These are phyloP conservation scores for Chenopodium formosanum DNA, from an alignment of 148 eudicot genomes.

Conservation along the genomic window DNA sequence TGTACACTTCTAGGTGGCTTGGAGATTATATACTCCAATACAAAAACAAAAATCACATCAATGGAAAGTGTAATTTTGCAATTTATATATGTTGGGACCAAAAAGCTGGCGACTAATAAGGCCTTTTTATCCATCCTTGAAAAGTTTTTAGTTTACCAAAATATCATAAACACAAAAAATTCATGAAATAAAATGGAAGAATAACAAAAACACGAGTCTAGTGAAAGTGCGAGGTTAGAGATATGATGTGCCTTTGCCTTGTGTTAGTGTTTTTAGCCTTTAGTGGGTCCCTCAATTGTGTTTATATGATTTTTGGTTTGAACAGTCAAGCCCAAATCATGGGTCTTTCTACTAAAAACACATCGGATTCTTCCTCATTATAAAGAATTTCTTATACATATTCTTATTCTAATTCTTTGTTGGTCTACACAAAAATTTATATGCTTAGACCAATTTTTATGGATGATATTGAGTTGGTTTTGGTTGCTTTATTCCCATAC, in stretches of 20 bases:
- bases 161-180: background rate
- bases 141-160: slow-evolving; percentile 3
- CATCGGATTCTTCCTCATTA: slow-evolving; percentile 30
- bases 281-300: slow-evolving; percentile 19
- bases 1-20: background rate
- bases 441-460: background rate
- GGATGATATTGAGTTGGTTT: background rate
- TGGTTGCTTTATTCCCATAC: background rate
- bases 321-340: slow-evolving; percentile 38
- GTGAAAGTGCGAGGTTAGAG: slow-evolving; percentile 15
- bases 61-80: slow-evolving; percentile 7
- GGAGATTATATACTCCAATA: background rate
- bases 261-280: slow-evolving; percentile 17
- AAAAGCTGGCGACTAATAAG: background rate
- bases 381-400: background rate
- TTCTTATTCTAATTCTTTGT: background rate
- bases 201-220: slow-evolving; percentile 14
- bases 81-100: slow-evolving; percentile 2
- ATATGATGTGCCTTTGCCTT: background rate
- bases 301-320: slow-evolving; percentile 33
- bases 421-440: background rate
- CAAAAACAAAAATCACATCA: slow-evolving; percentile 24
- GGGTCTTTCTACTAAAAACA: slow-evolving; percentile 17
- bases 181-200: background rate
- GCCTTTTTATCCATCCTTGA: slow-evolving; percentile 8